phyloP scores from a whole-genome alignment of 257 asterid species.

The Nicotiana obtusifolia region DNA sequence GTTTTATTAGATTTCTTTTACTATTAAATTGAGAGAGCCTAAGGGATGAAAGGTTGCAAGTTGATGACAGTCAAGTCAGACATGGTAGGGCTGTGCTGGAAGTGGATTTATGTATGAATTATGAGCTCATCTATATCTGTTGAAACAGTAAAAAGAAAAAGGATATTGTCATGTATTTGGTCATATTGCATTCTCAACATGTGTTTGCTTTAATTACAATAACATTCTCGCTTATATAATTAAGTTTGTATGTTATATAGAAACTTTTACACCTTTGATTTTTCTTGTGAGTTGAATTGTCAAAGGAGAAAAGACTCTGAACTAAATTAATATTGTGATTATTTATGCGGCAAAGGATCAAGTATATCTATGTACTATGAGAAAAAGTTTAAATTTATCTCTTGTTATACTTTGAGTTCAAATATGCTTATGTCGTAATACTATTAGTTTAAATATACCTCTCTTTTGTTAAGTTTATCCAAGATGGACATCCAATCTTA shows the following conservation, averaged over 20 bases:
- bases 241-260: too few species aligned
- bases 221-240: neutral
- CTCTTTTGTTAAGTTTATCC: too few species aligned
- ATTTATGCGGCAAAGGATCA: too few species aligned
- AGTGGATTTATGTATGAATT: constrained; percentile 23
- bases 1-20: constrained; percentile 13
- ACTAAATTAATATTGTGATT: too few species aligned
- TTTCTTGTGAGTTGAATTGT: too few species aligned
- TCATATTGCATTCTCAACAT: neutral
- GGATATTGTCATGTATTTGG: constrained; percentile 22
- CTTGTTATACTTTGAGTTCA: too few species aligned
- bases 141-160: constrained; percentile 34
- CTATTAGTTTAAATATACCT: too few species aligned
- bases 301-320: too few species aligned
- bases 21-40: neutral
- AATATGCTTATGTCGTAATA: too few species aligned
- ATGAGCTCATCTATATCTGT: constrained; percentile 36
- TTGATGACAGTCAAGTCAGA: constrained; percentile 21
- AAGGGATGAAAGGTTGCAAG: constrained; percentile 16
- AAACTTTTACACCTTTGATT: too few species aligned
- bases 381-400: too few species aligned
- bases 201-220: neutral
- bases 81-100: constrained; percentile 1
- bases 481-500: too few species aligned
- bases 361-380: rapidly evolving